Evolutionary conservation across 2,329 filamentous ascomycete species (phyloP).

Genomic region (Tolypocladium capitatum): DNA sequence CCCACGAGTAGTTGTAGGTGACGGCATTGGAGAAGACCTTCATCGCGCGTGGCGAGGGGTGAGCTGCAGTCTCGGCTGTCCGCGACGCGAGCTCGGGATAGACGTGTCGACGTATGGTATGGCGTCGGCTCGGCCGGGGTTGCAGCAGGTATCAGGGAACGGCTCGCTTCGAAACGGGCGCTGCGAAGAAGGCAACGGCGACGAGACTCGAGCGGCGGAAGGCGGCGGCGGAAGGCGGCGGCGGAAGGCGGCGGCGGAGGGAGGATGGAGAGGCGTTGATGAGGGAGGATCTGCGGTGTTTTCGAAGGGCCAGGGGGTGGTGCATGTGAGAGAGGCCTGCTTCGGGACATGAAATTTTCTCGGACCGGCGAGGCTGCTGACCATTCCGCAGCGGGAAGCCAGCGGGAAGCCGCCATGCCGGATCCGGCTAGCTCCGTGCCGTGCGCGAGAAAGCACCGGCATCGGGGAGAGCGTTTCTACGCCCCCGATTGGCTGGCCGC

Average conservation of each 20-base stretch:
- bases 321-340: neutral
- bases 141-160: neutral
- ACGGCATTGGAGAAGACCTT: conserved; percentile 87
- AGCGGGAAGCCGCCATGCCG: no score
- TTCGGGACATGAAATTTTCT: neutral
- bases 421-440: neutral
- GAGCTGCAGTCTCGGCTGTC: neutral
- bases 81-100: neutral
- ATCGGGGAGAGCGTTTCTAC: neutral
- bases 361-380: conserved; percentile 1
- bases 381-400: conserved; percentile 2
- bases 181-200: neutral
- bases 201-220: neutral
- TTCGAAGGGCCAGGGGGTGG: neutral
- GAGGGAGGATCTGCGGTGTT: neutral
- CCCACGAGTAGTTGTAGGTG: conserved; percentile 96
- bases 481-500: conserved; percentile 4
- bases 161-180: neutral
- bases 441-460: conserved; percentile 7
- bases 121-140: neutral
- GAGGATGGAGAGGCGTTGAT: neutral
- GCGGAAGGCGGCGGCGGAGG: neutral
- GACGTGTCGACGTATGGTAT: neutral
- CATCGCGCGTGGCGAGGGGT: conserved; percentile 39
- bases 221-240: neutral